Evolutionary conservation across 768 basidiomycete genomes (phyloP).

Genomic region (Paxillus ammoniavirescens): DNA sequence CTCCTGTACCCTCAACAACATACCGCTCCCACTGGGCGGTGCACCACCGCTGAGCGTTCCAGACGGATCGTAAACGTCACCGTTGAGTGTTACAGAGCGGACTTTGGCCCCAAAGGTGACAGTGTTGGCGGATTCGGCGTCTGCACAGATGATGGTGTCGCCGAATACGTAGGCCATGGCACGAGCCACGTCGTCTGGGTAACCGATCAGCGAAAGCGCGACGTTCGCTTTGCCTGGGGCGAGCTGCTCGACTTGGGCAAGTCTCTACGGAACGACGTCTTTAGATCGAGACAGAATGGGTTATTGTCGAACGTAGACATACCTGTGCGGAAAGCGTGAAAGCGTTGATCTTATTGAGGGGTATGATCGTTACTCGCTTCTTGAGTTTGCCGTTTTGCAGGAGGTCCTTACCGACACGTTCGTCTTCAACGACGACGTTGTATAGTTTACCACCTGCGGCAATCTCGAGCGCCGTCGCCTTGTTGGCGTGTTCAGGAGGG

Average conservation of each 20-base stretch:
- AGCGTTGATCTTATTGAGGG: conserved; percentile 85
- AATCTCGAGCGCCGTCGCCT: conserved; percentile 90
- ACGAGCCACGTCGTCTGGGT: conserved; percentile 73
- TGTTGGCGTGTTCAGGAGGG: conserved; percentile 63
- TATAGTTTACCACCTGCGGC: conserved; percentile 87
- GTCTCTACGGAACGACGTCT: conserved; percentile 54
- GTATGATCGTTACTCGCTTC: conserved; percentile 91
- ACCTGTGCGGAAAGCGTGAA: conserved; percentile 53
- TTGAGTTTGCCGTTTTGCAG: conserved; percentile 74
- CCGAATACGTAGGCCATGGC: conserved; percentile 95
- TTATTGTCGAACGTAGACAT: conserved; percentile 10
- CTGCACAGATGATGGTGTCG: conserved; percentile 88
- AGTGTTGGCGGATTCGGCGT: conserved; percentile 79
- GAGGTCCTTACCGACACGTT: conserved; percentile 82
- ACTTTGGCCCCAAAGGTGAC: conserved; percentile 78
- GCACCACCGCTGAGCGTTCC: conserved; percentile 93
- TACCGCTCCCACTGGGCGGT: conserved; percentile 70
- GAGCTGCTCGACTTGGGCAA: conserved; percentile 65
- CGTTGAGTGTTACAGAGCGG: conserved; percentile 88
- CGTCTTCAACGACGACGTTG: conserved; percentile 92
- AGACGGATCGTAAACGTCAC: conserved; percentile 95
- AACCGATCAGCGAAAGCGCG: conserved; percentile 88
- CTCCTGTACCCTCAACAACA: conserved; percentile 82
- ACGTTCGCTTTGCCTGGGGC: conserved; percentile 80
- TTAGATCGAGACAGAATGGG: neutral